phyloP scores from a whole-genome alignment of 768 basidiomycete species.

The Tulasnella calospora region DNA sequence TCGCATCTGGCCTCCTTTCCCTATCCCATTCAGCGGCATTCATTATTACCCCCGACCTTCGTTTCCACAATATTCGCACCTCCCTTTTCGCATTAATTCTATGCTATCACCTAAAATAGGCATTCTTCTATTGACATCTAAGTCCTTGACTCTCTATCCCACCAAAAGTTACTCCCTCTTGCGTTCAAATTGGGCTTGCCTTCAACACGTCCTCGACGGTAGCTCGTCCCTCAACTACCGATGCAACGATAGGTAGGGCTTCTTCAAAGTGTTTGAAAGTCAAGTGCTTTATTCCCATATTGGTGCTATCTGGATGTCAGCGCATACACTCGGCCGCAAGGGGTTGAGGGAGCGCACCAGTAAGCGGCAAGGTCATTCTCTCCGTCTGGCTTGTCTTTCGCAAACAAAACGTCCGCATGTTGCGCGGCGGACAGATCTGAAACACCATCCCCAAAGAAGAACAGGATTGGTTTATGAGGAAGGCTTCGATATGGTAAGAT shows the following conservation, averaged over 20 bases:
- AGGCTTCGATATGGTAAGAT: slow-evolving; percentile 85
- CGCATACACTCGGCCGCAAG: background rate
- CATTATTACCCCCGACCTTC: no score
- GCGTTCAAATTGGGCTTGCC: background rate
- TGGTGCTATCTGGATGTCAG: slow-evolving; percentile 40
- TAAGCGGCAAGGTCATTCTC: slow-evolving; percentile 85
- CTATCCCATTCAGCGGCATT: no score
- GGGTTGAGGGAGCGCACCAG: slow-evolving; percentile 36
- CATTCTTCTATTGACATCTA: background rate
- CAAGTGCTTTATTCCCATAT: slow-evolving; percentile 73
- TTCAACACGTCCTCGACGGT: slow-evolving; percentile 50
- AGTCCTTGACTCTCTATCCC: background rate
- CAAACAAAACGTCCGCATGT: slow-evolving; percentile 92
- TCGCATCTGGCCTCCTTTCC: no score
- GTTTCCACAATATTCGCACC: background rate
- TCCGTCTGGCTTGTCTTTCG: slow-evolving; percentile 66
- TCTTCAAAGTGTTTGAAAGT: slow-evolving; percentile 67
- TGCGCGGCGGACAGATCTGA: slow-evolving; percentile 90
- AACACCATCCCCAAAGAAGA: slow-evolving; percentile 98
- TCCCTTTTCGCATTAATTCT: background rate
- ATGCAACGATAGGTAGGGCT: slow-evolving; percentile 55
- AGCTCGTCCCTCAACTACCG: slow-evolving; percentile 67
- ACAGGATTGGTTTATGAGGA: slow-evolving; percentile 65
- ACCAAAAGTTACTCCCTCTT: background rate
- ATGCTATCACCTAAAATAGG: background rate